Conservation (phyloP, 78 protist genomes). For the Pigoraptor vietnamica region DNA sequence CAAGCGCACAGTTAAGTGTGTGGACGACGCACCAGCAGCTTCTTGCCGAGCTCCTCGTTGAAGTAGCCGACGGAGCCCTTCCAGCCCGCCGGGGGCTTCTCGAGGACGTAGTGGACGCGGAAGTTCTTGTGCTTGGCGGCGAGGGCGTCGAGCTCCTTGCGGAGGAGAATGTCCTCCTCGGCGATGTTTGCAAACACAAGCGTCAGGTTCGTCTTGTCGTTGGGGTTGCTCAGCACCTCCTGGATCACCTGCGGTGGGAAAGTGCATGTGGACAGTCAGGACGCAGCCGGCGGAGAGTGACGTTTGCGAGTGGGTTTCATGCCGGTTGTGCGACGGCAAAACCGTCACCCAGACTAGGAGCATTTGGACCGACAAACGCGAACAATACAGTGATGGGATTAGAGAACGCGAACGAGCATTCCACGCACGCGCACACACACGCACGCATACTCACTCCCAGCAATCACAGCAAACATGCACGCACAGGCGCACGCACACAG, state of each 20-base stretch:
- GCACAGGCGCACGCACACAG: background rate
- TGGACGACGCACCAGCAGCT: background rate
- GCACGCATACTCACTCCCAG: too few species aligned
- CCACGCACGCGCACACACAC: too few species aligned
- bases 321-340: too few species aligned
- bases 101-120: slow-evolving; percentile 32
- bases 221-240: slow-evolving; percentile 27
- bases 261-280: too few species aligned
- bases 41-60: background rate
- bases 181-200: slow-evolving; percentile 59
- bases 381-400: too few species aligned
- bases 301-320: too few species aligned
- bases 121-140: slow-evolving; percentile 3
- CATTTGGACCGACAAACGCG: too few species aligned
- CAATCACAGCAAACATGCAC: too few species aligned
- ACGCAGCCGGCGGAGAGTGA: too few species aligned
- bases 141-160: slow-evolving; percentile 25
- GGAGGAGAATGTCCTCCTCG: slow-evolving; percentile 51
- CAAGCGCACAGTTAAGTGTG: background rate
- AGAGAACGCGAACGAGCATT: background rate
- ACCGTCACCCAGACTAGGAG: too few species aligned
- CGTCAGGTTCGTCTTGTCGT: slow-evolving; percentile 31
- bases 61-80: background rate
- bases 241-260: slow-evolving; percentile 7
- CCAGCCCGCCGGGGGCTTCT: slow-evolving; percentile 12